Evolutionary conservation across 2,329 filamentous ascomycete genomes (phyloP).

Genomic region (Aspergillus sp.): DNA sequence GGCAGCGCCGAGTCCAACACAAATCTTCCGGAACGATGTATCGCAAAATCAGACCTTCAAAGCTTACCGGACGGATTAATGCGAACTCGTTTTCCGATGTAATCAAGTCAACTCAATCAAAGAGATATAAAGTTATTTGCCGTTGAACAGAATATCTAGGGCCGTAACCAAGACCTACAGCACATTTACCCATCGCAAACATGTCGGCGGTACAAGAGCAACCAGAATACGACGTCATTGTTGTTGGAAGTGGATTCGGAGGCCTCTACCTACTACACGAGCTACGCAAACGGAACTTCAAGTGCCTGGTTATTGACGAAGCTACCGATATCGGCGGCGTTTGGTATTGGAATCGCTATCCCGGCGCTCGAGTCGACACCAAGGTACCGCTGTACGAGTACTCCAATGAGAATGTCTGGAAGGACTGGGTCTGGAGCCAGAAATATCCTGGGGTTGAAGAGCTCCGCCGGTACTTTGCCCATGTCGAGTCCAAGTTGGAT

Average conservation of each 20-base stretch:
- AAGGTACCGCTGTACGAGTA: slow-evolving; percentile 56
- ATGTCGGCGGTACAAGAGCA: too few species aligned
- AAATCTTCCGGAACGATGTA: too few species aligned
- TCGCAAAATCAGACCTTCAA: too few species aligned
- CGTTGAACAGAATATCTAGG: too few species aligned
- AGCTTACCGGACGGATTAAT: too few species aligned
- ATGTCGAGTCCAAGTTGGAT: slow-evolving; percentile 45
- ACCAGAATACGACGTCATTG: background rate
- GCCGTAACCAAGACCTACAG: too few species aligned
- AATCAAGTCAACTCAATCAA: too few species aligned
- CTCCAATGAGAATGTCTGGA: slow-evolving; percentile 50
- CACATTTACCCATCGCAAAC: too few species aligned
- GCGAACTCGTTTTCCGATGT: too few species aligned
- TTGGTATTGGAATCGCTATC: slow-evolving; percentile 41
- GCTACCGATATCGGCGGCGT: slow-evolving; percentile 4
- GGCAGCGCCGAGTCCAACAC: too few species aligned
- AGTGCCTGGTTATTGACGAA: slow-evolving; percentile 1
- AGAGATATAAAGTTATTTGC: too few species aligned
- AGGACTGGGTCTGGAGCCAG: slow-evolving; percentile 46
- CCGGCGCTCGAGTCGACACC: slow-evolving; percentile 46
- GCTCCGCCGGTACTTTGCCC: slow-evolving; percentile 48
- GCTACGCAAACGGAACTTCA: slow-evolving; percentile 6
- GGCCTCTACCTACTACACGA: slow-evolving; percentile 7
- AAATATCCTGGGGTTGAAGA: slow-evolving; percentile 36
- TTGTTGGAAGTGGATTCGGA: slow-evolving; percentile 12